Evolutionary conservation across 192 early-diverging fungal species (phyloP).

Genomic region (Funneliformis mosseae): DNA sequence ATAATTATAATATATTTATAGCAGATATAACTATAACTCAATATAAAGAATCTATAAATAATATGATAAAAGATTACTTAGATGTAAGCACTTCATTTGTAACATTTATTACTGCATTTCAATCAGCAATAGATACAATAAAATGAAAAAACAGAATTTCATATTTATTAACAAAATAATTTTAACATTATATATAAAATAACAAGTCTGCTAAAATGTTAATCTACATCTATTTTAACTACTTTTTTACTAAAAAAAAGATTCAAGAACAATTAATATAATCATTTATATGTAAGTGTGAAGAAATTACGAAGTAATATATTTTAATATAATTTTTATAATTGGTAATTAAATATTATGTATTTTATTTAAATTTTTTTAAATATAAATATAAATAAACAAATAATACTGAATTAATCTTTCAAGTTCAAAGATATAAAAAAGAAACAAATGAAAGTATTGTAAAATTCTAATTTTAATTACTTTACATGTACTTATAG

Average conservation of each 20-base stretch:
- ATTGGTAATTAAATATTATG: no score
- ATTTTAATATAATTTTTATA: conserved; percentile 12
- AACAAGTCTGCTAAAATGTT: background rate
- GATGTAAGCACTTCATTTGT: background rate
- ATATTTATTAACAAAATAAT: background rate
- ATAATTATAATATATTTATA: background rate
- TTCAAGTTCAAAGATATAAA: background rate
- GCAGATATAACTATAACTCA: conserved; percentile 1
- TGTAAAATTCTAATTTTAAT: background rate
- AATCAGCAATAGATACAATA: background rate
- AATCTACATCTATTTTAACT: background rate
- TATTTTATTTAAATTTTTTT: background rate
- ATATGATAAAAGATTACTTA: conserved; percentile 1
- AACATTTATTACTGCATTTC: background rate
- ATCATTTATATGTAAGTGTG: background rate
- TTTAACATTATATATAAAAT: background rate
- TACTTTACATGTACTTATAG: background rate
- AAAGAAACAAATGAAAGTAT: background rate
- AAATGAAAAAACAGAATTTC: conserved; percentile 4
- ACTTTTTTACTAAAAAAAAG: background rate
- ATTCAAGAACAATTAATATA: conserved; percentile 9
- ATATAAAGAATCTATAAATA: background rate
- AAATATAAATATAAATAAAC: background rate
- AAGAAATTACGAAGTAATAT: conserved; percentile 2
- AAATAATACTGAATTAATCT: conserved; percentile 8